Conservation (phyloP, 495 filamentous ascomycete genomes). For the Amphirosellinia nigrospora region DNA sequence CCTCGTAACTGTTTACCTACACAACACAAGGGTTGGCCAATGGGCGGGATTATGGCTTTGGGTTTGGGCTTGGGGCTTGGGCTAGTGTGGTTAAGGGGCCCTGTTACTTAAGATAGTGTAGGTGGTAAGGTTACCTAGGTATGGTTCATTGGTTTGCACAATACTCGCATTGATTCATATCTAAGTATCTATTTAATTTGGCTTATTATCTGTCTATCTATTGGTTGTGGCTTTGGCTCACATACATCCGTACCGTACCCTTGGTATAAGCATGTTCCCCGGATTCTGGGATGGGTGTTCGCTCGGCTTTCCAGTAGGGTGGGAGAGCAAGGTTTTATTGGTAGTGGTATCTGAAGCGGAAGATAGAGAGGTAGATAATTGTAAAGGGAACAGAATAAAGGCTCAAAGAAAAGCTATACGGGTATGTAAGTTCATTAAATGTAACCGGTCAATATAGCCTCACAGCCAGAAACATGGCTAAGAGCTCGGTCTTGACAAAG, state of each 20-base stretch:
- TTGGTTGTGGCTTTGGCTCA: not conserved
- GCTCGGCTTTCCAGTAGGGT: not conserved
- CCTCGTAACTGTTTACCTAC: not conserved
- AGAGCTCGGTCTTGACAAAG: too few relatives aligned
- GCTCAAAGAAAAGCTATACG: too few relatives aligned
- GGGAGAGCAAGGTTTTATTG: too few relatives aligned
- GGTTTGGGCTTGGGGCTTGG: not conserved
- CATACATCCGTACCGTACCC: not conserved
- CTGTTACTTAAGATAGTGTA: not conserved
- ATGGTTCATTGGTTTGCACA: not conserved
- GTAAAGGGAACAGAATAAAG: too few relatives aligned
- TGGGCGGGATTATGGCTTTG: not conserved
- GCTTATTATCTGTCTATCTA: not conserved
- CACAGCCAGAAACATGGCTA: too few relatives aligned
- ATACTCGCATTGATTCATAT: not conserved
- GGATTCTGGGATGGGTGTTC: not conserved
- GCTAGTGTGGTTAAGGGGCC: not conserved
- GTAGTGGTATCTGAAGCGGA: too few relatives aligned
- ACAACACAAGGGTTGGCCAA: not conserved
- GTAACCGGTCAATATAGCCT: too few relatives aligned
- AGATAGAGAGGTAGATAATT: too few relatives aligned
- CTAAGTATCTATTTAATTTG: slow-evolving; percentile 1
- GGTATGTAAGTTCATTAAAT: too few relatives aligned
- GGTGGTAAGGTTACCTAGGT: not conserved
- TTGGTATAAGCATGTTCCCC: not conserved